Conservation (phyloP, 1,284 basidiomycete genomes). For the Tylopilus sp. region DNA sequence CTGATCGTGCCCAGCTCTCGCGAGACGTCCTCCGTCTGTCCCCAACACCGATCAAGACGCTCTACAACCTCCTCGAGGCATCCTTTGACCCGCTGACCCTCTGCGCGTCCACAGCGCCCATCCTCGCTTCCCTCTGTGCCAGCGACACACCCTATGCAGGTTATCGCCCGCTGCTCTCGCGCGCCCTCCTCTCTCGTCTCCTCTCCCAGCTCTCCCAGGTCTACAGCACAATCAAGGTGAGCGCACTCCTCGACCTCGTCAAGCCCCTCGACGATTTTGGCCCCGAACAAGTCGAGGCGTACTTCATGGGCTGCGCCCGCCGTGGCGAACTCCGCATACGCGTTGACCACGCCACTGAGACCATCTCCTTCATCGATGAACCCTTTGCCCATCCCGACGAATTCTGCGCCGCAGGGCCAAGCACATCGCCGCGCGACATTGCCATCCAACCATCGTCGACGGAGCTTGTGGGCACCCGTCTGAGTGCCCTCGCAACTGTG, state of each 20-base stretch:
- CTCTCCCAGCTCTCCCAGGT: constrained; percentile 93
- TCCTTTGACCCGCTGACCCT: constrained; percentile 95
- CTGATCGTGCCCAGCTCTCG: constrained; percentile 51
- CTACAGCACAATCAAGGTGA: constrained; percentile 86
- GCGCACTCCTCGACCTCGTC: constrained; percentile 74
- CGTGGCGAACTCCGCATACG: constrained; percentile 87
- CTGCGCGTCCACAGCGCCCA: constrained; percentile 79
- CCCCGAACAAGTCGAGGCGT: constrained; percentile 82
- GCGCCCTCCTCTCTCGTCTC: constrained; percentile 91
- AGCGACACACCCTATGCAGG: constrained; percentile 56
- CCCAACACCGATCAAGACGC: constrained; percentile 69
- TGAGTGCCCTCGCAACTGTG: constrained; percentile 72
- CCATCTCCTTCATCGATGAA: constrained; percentile 86
- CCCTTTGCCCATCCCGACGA: constrained; percentile 57
- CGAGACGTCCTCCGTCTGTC: constrained; percentile 87
- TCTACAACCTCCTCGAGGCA: constrained; percentile 91
- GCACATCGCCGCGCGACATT: constrained; percentile 26
- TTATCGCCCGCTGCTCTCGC: constrained; percentile 90
- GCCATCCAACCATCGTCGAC: constrained; percentile 64
- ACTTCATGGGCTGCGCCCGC: constrained; percentile 89
- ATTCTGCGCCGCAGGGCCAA: constrained; percentile 12
- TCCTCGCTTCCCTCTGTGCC: constrained; percentile 64
- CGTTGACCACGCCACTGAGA: constrained; percentile 87
- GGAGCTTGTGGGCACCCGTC: constrained; percentile 71
- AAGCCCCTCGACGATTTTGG: constrained; percentile 72